Conservation (phyloP, 495 filamentous ascomycete genomes). For the Neurospora sp. region DNA sequence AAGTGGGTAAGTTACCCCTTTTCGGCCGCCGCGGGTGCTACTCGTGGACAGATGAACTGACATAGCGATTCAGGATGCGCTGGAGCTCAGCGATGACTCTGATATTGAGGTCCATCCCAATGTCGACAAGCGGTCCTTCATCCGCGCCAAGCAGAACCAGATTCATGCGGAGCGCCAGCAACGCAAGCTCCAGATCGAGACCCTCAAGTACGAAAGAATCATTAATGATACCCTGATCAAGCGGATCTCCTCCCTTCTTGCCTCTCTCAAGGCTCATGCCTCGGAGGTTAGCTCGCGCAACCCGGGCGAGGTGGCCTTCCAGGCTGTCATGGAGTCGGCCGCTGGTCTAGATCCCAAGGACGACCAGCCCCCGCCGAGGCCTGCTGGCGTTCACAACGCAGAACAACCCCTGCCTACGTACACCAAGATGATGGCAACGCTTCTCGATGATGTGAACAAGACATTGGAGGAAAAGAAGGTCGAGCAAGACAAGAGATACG, state of each 20-base stretch:
- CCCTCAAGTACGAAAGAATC: conserved; percentile 82
- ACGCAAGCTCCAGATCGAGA: conserved; percentile 79
- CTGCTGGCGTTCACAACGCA: conserved; percentile 64
- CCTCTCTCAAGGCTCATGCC: conserved; percentile 56
- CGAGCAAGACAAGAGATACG: conserved; percentile 48
- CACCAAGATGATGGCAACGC: conserved; percentile 86
- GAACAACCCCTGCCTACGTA: conserved; percentile 69
- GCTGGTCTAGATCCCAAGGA: conserved; percentile 47
- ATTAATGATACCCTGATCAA: conserved; percentile 84
- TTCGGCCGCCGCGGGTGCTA: neutral
- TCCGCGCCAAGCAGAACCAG: conserved; percentile 93
- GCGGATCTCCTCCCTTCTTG: conserved; percentile 70
- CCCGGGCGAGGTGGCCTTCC: conserved; percentile 76
- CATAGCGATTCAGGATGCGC: conserved; percentile 48
- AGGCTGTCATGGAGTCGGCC: conserved; percentile 70
- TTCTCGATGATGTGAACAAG: conserved; percentile 91
- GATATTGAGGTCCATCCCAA: conserved; percentile 98
- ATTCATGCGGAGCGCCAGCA: conserved; percentile 83
- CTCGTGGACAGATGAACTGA: neutral
- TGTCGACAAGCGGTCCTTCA: conserved; percentile 97
- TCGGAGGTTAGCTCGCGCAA: conserved; percentile 50
- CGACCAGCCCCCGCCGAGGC: conserved; percentile 62
- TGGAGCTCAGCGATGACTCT: conserved; percentile 95
- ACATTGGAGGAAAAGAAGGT: conserved; percentile 60
- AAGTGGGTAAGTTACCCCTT: conserved; percentile 57